Evolutionary conservation across 345 rosid genomes (phyloP), one percentile per base, ranked within the genome.

Genomic region (Rhodomyrtus tomentosa): DNA sequence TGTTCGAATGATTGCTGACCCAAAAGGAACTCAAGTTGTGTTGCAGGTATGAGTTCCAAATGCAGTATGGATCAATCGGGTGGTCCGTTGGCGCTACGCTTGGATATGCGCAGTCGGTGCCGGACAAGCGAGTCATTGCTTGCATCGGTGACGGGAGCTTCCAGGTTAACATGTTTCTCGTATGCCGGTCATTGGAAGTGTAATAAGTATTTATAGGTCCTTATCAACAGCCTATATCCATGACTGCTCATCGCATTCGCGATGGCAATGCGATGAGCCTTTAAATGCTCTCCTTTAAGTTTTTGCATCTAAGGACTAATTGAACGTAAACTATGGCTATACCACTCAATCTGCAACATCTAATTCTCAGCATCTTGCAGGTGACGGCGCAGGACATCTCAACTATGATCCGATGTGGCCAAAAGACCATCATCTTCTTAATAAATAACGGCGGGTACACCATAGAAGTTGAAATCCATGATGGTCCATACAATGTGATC

Each of bases 11-110:
- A 32, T 36, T 68, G 76, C 18, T 32, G 45, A 68, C 45, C 76
- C 36, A 18, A 68, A 32, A 32, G 42, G 76, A 32, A 32, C 76
- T 68, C 76, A 32, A 68, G 22, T 68, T 36, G 42, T 84, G 58
- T 79, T 88, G 86, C 85, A 86, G 92, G 85, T 91, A 92, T 81
- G 92, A 92, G 83, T 89, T 90, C 84, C 93, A 92, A 83, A 89
- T 92, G 94, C 92, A 91, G 27, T 91, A 92, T 76, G 92, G 93
- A n/a, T 92, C 93, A 32, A 91, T 91, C 48, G 93, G 94, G 27
- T 91, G 93, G 94, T 91, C 94, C 10, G 93, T 92, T 51, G 94
- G 93, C 15, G 94, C 92, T 3, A 92, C 93, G 27, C 90, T 92
- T 38, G 94, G 94, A 32, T 92, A 92, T 86, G 92, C 93, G 62